These are phyloP conservation scores for Carpinus fangiana DNA, from an alignment of 306 rosid species.

Conservation along the genomic window DNA sequence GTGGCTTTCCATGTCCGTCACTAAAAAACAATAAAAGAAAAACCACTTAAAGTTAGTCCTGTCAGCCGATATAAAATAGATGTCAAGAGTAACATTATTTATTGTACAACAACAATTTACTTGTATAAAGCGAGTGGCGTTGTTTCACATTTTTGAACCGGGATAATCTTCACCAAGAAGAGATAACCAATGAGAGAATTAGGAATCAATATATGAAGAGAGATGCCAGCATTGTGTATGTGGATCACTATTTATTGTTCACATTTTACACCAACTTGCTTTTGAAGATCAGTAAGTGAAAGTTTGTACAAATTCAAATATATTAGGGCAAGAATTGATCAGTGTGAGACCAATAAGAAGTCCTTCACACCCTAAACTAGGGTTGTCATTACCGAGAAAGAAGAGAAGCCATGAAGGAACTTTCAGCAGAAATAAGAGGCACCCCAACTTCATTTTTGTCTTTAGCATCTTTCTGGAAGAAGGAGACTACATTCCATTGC, in stretches of 20 bases:
- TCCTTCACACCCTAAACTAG: conserved; percentile 24
- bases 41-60: no score
- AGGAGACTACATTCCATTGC: conserved; percentile 6
- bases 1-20: no score
- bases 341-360: conserved; percentile 14
- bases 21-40: no score
- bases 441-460: conserved; percentile 19
- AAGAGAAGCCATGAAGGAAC: conserved; percentile 20
- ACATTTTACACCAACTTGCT: neutral
- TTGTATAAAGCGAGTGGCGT: neutral
- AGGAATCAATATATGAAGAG: neutral
- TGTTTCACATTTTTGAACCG: neutral
- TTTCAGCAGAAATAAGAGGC: conserved; percentile 8
- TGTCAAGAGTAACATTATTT: no score
- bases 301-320: conserved; percentile 24
- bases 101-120: neutral
- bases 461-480: conserved; percentile 16
- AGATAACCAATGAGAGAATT: neutral
- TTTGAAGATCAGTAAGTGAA: neutral
- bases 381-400: conserved; percentile 17
- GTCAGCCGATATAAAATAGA: no score
- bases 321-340: conserved; percentile 11
- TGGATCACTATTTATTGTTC: neutral
- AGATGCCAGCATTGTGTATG: neutral
- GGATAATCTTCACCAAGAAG: neutral